Evolutionary conservation across 23 red algal genomes (phyloP), one percentile per base, ranked within the genome.

Genomic region (Gracilariopsis chorda): DNA sequence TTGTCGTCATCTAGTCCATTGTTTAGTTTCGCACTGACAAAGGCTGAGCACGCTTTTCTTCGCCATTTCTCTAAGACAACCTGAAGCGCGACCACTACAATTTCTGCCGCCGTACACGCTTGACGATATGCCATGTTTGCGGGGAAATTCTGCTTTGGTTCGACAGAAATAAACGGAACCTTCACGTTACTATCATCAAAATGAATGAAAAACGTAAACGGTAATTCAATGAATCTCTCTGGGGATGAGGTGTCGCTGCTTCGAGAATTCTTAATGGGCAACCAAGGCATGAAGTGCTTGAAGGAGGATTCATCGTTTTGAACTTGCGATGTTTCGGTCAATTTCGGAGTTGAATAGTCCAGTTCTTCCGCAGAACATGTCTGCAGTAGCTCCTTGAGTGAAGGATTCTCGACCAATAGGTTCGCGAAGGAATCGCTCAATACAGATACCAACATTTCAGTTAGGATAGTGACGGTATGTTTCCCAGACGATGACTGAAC

Each of bases 101-200:
- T 51, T 37, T 85, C 80, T 7, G 80, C 80, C 8, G 80, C 80
- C 47, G 57, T 30, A 33, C 57, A 67, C 23, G 80, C 80, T 19
- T 85, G 80, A 29, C 62, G 80, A 69, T 37, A 51, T 5, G 80
- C 80, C 32, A 39, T 67, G 53, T 59, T 59, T 5, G 56, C 14
- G 33, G 56, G 57, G 55, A 24, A 51, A 16, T 28, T 34, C 5
- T 24, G 3, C 44, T 30, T 61, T 23, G 80, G 80, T 70, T 85
- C 80, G 11, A 85, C 80, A 16, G 80, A 85, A 69, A 85, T 35
- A 52, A 85, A 85, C 25, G 49, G 42, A 69, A 58, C 48, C 27
- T 59, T 70, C 42, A 48, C 52, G 7, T 36, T 67, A 12, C n/a
- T 58, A 59, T 59, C 56, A 24, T 85, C 62, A 42, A 40, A 85